These are phyloP conservation scores for Paraphaeosphaeria sporulosa DNA, from an alignment of 2,329 filamentous ascomycete species.

Conservation along the genomic window DNA sequence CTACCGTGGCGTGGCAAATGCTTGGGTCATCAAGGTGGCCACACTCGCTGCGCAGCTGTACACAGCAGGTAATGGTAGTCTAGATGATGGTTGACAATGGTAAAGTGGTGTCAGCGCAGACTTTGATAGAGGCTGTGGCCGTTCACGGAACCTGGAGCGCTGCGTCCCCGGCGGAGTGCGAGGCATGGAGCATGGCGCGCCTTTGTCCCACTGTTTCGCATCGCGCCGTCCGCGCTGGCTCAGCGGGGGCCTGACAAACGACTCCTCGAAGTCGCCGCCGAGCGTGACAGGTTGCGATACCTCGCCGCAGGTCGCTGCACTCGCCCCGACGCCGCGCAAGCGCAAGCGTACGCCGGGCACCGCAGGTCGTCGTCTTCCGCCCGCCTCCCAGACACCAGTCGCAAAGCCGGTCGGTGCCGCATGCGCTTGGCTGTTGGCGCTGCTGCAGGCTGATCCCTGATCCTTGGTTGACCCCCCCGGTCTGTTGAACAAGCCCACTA, in stretches of 20 bases:
- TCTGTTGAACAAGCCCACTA: slow-evolving; percentile 42
- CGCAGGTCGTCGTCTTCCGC: neutral
- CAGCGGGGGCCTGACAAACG: slow-evolving; percentile 2
- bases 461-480: slow-evolving; percentile 26
- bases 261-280: neutral
- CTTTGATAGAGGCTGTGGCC: neutral
- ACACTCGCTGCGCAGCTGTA: too few species aligned
- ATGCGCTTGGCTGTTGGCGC: slow-evolving; percentile 29
- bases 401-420: slow-evolving; percentile 37
- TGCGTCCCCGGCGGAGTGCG: slow-evolving; percentile 7
- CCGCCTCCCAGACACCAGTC: neutral
- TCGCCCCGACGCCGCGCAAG: slow-evolving; percentile 5
- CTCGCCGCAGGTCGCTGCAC: neutral
- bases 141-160: slow-evolving; percentile 2
- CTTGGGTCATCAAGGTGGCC: too few species aligned
- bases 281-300: slow-evolving; percentile 2
- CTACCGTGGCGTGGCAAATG: too few species aligned
- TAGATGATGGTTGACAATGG: too few species aligned
- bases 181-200: neutral
- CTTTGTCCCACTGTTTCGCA: slow-evolving; percentile 37
- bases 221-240: slow-evolving; percentile 14
- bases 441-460: slow-evolving; percentile 37
- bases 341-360: neutral
- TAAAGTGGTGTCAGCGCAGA: too few species aligned
- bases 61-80: too few species aligned